Conservation (phyloP, 2,329 filamentous ascomycete species). For the Sphaerulina musiva region DNA sequence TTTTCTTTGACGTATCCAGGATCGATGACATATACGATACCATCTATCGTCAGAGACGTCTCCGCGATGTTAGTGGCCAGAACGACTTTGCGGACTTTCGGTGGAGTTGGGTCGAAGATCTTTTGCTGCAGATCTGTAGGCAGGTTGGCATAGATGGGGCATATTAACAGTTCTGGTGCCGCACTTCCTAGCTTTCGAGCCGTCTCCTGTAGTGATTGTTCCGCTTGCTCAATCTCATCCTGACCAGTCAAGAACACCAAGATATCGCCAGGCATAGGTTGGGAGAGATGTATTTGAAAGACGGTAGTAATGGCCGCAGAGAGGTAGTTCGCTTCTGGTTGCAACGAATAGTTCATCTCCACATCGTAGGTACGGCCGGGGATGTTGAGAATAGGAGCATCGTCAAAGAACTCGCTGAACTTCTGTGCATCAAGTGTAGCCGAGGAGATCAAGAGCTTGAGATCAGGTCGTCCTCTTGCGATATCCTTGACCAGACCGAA, state of each 20-base stretch:
- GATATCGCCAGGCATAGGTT: slow-evolving; percentile 73
- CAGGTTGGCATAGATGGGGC: slow-evolving; percentile 89
- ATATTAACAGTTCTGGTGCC: slow-evolving; percentile 79
- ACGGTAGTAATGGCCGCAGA: slow-evolving; percentile 85
- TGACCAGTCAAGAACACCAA: slow-evolving; percentile 92
- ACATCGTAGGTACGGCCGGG: slow-evolving; percentile 84
- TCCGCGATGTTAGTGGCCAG: slow-evolving; percentile 96
- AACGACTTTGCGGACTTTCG: slow-evolving; percentile 80
- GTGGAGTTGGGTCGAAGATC: slow-evolving; percentile 89
- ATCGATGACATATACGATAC: slow-evolving; percentile 93
- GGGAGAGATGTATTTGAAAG: slow-evolving; percentile 88
- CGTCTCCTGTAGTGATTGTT: slow-evolving; percentile 77
- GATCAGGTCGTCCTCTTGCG: slow-evolving; percentile 69
- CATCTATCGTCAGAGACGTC: slow-evolving; percentile 90
- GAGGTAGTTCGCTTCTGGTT: slow-evolving; percentile 90
- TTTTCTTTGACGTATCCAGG: slow-evolving; percentile 95
- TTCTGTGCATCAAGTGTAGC: slow-evolving; percentile 92
- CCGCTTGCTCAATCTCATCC: slow-evolving; percentile 88
- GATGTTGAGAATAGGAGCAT: slow-evolving; percentile 89
- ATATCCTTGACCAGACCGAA: slow-evolving; percentile 86
- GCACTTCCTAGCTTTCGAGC: slow-evolving; percentile 77
- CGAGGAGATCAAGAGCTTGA: slow-evolving; percentile 87
- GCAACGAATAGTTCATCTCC: slow-evolving; percentile 81
- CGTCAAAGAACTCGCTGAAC: slow-evolving; percentile 85
- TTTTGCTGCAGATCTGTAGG: slow-evolving; percentile 85